Conservation (phyloP, 768 basidiomycete species). For the Rhizopogon vinicolor region DNA sequence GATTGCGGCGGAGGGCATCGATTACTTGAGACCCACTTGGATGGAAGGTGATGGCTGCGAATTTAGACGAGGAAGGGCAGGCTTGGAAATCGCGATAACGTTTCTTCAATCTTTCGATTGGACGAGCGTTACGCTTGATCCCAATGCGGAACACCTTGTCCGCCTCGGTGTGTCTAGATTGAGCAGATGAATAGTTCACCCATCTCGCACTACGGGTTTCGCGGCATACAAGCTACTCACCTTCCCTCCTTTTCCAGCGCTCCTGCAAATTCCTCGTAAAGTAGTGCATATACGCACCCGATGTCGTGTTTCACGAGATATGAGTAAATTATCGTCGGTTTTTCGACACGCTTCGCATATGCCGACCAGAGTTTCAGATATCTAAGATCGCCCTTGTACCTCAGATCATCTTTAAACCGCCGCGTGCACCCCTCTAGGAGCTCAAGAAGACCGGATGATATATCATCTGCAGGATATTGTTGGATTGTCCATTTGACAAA, state of each 20-base stretch:
- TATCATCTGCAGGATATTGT: conserved; percentile 67
- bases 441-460: conserved; percentile 69
- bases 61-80: conserved; percentile 33
- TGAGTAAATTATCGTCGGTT: conserved; percentile 63
- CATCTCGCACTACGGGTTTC: background rate
- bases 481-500: conserved; percentile 90
- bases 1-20: conserved; percentile 28
- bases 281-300: conserved; percentile 67
- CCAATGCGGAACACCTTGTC: conserved; percentile 79
- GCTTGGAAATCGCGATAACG: conserved; percentile 76
- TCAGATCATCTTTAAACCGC: conserved; percentile 75
- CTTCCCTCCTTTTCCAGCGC: conserved; percentile 71
- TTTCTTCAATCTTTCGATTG: conserved; percentile 78
- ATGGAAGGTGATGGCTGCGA: conserved; percentile 18
- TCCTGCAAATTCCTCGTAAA: conserved; percentile 91
- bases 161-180: conserved; percentile 69
- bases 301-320: conserved; percentile 71
- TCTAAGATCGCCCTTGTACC: conserved; percentile 83
- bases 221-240: conserved; percentile 42
- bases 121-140: conserved; percentile 76
- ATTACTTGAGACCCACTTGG: conserved; percentile 21
- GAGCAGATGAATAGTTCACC: background rate
- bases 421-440: conserved; percentile 81
- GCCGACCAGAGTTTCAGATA: conserved; percentile 91
- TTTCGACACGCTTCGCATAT: conserved; percentile 78